Percentiles rank a stretch among this genome's conserved stretches.
phyloP scores from a whole-genome alignment of 306 rosid species.

The Acmispon strigosus region DNA sequence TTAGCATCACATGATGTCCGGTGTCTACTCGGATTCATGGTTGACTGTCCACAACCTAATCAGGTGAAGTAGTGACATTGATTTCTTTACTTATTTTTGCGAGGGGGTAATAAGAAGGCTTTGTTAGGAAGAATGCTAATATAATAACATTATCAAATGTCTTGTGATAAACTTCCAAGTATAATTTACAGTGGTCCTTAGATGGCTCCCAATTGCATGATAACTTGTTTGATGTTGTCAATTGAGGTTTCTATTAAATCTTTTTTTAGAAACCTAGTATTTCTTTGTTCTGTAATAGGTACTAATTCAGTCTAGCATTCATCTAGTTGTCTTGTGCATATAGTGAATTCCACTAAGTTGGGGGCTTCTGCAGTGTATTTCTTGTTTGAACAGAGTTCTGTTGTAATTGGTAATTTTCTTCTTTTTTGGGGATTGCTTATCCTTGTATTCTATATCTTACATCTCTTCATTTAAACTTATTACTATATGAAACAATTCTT shows the following conservation, averaged over 20 bases:
- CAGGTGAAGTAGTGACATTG: slow-evolving; percentile 50
- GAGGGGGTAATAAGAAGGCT: neutral
- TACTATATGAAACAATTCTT: neutral
- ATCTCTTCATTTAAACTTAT: neutral
- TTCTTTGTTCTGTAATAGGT: neutral
- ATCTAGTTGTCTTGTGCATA: no score
- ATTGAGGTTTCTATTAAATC: neutral
- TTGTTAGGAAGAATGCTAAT: neutral
- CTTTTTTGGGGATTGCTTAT: neutral
- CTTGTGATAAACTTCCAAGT: neutral
- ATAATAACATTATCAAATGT: neutral
- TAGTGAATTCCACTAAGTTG: neutral
- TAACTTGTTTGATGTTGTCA: neutral
- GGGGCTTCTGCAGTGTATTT: neutral
- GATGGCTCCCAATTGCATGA: neutral
- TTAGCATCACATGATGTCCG: slow-evolving; percentile 77
- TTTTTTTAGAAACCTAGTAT: neutral
- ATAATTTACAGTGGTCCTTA: neutral
- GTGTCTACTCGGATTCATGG: slow-evolving; percentile 90
- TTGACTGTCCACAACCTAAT: slow-evolving; percentile 96
- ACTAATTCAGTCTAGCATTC: neutral
- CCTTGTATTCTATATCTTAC: neutral
- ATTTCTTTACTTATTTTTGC: neutral
- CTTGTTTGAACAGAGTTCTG: neutral
- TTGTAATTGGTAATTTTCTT: neutral